Evolutionary conservation across 164 flowering plant species (phyloP).

Genomic region (Stephania japonica): DNA sequence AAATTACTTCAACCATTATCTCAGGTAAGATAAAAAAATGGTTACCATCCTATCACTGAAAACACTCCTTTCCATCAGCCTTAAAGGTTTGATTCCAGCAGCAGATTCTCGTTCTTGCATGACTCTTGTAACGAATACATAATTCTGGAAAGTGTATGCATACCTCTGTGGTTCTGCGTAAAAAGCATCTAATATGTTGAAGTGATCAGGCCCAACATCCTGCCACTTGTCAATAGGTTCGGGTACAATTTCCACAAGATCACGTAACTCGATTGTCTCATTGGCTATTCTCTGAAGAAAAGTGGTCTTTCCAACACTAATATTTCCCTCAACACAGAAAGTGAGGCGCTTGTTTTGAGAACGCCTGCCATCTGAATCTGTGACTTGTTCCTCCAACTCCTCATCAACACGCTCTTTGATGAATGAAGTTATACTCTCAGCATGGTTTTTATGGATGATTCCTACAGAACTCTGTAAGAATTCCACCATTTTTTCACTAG

Average conservation of each 20-base stretch:
- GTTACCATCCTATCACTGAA: conserved; percentile 97
- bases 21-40: background rate
- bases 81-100: conserved; percentile 75
- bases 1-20: background rate
- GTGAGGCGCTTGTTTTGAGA: conserved; percentile 59
- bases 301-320: conserved; percentile 95
- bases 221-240: conserved; percentile 97
- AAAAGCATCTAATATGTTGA: conserved; percentile 86
- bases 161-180: conserved; percentile 91
- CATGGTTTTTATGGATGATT: conserved; percentile 86
- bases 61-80: conserved; percentile 98
- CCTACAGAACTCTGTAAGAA: conserved; percentile 83
- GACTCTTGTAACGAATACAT: conserved; percentile 92
- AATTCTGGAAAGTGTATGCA: conserved; percentile 97
- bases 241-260: conserved; percentile 94
- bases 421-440: conserved; percentile 85
- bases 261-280: conserved; percentile 91
- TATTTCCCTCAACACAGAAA: conserved; percentile 95
- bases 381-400: conserved; percentile 55
- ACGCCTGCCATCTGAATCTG: conserved; percentile 35
- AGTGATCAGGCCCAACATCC: conserved; percentile 93
- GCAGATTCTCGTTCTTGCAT: conserved; percentile 98
- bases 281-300: conserved; percentile 94
- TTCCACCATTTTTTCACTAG: conserved; percentile 83
- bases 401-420: conserved; percentile 83